Conservation (phyloP, 495 filamentous ascomycete species). For the Neurospora sp. region DNA sequence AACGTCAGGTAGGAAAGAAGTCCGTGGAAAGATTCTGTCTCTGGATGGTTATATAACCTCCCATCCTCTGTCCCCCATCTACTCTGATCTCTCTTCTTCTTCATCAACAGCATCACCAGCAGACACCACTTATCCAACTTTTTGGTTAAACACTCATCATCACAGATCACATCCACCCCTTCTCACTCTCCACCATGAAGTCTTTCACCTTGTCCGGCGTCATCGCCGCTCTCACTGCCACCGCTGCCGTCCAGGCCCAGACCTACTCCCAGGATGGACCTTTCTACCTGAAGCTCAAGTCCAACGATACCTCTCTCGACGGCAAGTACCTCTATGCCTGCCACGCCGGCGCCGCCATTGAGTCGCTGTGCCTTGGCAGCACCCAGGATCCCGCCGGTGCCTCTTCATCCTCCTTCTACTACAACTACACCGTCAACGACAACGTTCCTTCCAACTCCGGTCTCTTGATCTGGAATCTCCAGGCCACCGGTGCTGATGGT, state of each 20-base stretch:
- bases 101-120: neutral
- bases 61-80: neutral
- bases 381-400: slow-evolving; percentile 4
- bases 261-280: slow-evolving; percentile 26
- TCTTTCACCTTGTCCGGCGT: slow-evolving; percentile 4
- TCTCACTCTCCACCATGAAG: slow-evolving; percentile 8
- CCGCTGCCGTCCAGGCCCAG: slow-evolving; percentile 26
- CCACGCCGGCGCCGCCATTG: slow-evolving; percentile 46
- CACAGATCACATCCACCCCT: neutral
- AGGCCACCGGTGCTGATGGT: slow-evolving; percentile 13
- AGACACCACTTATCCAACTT: slow-evolving; percentile 1
- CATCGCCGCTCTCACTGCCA: slow-evolving; percentile 9
- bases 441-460: slow-evolving; percentile 19
- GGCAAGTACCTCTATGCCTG: slow-evolving; percentile 36
- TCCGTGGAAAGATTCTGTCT: neutral
- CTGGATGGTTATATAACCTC: neutral
- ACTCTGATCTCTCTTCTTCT: neutral
- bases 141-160: neutral
- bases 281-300: slow-evolving; percentile 30
- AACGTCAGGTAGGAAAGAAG: neutral
- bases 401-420: slow-evolving; percentile 15
- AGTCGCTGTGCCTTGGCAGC: slow-evolving; percentile 39
- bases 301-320: slow-evolving; percentile 22
- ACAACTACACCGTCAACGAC: slow-evolving; percentile 32
- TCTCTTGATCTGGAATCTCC: slow-evolving; percentile 33